Evolutionary conservation across 2,329 filamentous ascomycete genomes (phyloP).

Genomic region (Curvularia spicifera): DNA sequence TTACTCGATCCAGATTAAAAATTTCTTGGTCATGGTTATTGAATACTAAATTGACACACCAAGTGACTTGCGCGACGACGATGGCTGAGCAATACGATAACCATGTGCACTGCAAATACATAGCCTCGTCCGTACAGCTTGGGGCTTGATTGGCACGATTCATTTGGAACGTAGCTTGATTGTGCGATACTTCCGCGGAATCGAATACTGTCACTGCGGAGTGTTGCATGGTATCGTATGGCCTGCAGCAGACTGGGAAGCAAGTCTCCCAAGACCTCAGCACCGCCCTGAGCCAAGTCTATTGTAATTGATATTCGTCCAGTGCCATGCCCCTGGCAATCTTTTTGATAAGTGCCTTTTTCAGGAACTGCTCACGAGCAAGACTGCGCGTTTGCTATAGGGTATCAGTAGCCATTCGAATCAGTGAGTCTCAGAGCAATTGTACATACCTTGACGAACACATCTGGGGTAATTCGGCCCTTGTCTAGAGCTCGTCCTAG

Average conservation of each 20-base stretch:
- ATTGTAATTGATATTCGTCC: slow-evolving; percentile 48
- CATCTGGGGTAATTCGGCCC: slow-evolving; percentile 72
- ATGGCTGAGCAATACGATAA: neutral
- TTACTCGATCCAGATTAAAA: neutral
- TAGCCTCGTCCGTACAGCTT: neutral
- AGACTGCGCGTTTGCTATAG: slow-evolving; percentile 67
- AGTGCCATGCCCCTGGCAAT: slow-evolving; percentile 79
- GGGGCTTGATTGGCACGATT: neutral
- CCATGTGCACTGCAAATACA: neutral
- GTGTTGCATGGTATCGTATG: neutral
- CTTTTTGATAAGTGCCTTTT: slow-evolving; percentile 80
- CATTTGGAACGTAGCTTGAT: neutral
- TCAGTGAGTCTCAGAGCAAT: neutral
- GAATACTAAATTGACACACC: neutral
- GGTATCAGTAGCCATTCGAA: slow-evolving; percentile 15
- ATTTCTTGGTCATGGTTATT: neutral
- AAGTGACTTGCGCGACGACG: neutral
- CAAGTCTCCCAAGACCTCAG: neutral
- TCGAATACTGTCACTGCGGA: neutral
- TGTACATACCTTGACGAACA: slow-evolving; percentile 72
- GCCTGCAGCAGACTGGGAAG: neutral
- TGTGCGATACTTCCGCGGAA: neutral
- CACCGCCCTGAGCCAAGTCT: neutral
- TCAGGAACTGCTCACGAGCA: slow-evolving; percentile 80
- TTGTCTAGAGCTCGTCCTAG: slow-evolving; percentile 76